Conservation (phyloP, 305 asterid species). For the Solanum aculeatissimum region DNA sequence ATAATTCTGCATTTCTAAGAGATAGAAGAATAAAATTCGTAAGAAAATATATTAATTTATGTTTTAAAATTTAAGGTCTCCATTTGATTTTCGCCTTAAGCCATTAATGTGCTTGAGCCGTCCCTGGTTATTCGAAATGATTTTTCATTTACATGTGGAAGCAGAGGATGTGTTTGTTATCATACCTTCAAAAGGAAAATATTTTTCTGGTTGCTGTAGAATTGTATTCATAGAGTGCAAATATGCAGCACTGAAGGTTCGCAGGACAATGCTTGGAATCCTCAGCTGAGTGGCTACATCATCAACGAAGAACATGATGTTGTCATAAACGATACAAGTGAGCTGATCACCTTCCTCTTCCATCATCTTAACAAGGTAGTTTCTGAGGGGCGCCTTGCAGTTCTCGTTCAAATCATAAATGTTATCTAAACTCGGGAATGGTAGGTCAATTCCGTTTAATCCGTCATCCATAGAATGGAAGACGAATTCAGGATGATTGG, state of each 20-base stretch:
- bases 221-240: neutral
- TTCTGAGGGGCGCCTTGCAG: neutral
- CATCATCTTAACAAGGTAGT: neutral
- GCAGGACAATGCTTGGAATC: neutral
- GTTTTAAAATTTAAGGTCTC: too few relatives aligned
- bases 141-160: neutral
- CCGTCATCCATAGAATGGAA: neutral
- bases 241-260: neutral
- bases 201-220: neutral
- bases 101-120: too few relatives aligned
- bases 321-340: slow-evolving; percentile 5
- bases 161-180: neutral
- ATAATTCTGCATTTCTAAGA: too few relatives aligned
- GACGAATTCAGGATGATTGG: neutral
- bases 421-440: neutral
- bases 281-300: neutral
- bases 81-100: too few relatives aligned
- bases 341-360: neutral
- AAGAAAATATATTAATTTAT: too few relatives aligned
- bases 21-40: too few relatives aligned
- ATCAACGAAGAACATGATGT: slow-evolving; percentile 2
- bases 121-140: too few relatives aligned
- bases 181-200: slow-evolving; percentile 1
- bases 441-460: neutral
- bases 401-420: neutral